Evolutionary conservation across 192 early-diverging fungal species (phyloP), one percentile per base, ranked within the genome.

Genomic region (Diversispora epigaea): DNA sequence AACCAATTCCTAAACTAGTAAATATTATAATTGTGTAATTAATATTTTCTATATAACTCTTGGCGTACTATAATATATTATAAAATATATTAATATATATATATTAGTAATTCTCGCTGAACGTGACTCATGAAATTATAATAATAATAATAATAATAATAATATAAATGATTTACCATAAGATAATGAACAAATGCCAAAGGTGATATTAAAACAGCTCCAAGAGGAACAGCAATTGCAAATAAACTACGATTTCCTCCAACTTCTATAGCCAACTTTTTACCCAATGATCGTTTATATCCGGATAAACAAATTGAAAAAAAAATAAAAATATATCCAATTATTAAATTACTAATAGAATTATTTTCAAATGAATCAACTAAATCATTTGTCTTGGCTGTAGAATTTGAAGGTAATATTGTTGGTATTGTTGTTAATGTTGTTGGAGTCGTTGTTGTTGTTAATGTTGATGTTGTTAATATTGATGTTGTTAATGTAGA

Each of bases 111-210:
- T 41, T n/a, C 6, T 40, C 0, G 2, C 39, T 62, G n/a, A 65
- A 44, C 6, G 62, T 11, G 47, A 80, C 71, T 74, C 73, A 81
- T 11, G 55, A 71, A 56, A 77, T 62, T 0, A 68, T 69, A 70
- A 63, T 7, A 44, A 6, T 44, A 64, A 64, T 9, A 78, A 77
- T 32, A n/a, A 52, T 43, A 12, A 54, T 22, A n/a, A 64, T 67
- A 56, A 67, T 22, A 22, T 54, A 50, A 7, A 50, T 68, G 4
- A 67, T 6, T n/a, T 32, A 75, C 39, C 57, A 79, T 73, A 58
- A 81, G 43, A 64, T 66, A 47, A 52, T 79, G 80, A n/a, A 83
- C 43, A 57, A 83, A 64, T 7, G 82, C 82, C 6, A 83, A 17
- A 2, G 82, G 82, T 56, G 75, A 71, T 47, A 83, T 57, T 11